These are phyloP conservation scores for Vitis hybrid DNA, from an alignment of 177 flowering plant genomes.

Conservation along the genomic window DNA sequence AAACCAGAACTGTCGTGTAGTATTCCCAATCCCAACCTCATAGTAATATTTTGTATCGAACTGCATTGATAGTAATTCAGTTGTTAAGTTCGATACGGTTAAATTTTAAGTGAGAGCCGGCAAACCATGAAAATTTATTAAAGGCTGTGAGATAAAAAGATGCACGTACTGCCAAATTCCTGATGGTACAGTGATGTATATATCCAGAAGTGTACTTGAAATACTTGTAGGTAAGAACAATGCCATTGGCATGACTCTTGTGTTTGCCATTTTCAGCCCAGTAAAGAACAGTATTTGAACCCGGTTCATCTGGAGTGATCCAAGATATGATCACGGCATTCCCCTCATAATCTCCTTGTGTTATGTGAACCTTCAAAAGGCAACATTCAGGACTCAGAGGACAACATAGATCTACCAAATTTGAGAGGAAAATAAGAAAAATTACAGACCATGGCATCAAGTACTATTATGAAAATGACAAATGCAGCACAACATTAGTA, in stretches of 20 bases:
- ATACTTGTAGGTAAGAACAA: slow-evolving; percentile 26
- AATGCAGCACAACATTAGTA: no score
- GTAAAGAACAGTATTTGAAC: slow-evolving; percentile 28
- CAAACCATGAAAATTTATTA: no score
- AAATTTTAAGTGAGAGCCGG: no score
- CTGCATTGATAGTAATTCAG: slow-evolving; percentile 27
- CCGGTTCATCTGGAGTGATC: slow-evolving; percentile 36
- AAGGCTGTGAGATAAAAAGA: not conserved
- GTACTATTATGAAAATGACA: no score
- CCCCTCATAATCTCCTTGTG: slow-evolving; percentile 54
- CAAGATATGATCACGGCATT: slow-evolving; percentile 35
- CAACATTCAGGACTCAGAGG: not conserved
- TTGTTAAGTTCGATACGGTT: no score
- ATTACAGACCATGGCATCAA: not conserved
- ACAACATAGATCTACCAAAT: not conserved
- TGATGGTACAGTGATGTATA: slow-evolving; percentile 39
- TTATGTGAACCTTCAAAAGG: slow-evolving; percentile 48
- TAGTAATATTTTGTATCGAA: slow-evolving; percentile 18
- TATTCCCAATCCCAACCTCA: slow-evolving; percentile 38
- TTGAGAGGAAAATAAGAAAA: not conserved
- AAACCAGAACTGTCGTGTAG: slow-evolving; percentile 53
- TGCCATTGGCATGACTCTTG: slow-evolving; percentile 21
- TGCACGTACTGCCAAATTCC: slow-evolving; percentile 22
- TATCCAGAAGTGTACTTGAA: slow-evolving; percentile 40
- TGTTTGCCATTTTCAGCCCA: slow-evolving; percentile 25